Evolutionary conservation across 345 rosid species (phyloP), one percentile per base, ranked within the genome.

Genomic region (Litchi chinensis): DNA sequence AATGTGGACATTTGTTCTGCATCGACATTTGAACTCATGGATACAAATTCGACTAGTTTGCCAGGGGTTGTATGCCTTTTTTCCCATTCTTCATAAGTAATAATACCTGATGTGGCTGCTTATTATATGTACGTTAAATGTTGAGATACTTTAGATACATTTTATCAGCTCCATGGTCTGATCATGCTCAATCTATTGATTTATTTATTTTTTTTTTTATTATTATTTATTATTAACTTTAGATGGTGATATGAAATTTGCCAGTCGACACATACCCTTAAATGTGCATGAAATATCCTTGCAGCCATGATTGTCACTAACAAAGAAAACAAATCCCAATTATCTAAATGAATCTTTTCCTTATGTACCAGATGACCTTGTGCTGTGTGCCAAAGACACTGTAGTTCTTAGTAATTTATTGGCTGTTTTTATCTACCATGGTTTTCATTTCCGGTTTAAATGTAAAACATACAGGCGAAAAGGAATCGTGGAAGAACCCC

Each of bases 401-500:
- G 8, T 40, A 26, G 28, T 16, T 10, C 70, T 71, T 41, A 54
- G 2, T 46, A 24, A 57, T 68, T 54, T 13, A n/a, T 40, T 16
- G 3, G 5, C 37, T 66, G 21, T 52, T 54, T 74, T 48, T 32
- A 21, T n/a, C 9, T 52, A 40, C 32, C 71, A 11, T 62, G 32
- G 19, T 70, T 50, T 12, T 71, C 26, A 5, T 76, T 71, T 40
- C 41, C 11, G 65, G 40, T 71, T 76, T 75, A 11, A 15, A 12
- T 76, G 63, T 59, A 22, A 64, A 48, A 28, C 73, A 63, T 84
- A 77, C 85, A 91, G 95, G 95, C 95, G 52, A 91, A 86, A 80
- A 87, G 93, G 82, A 75, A 70, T 6, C 86, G 93, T 73, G 95
- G 93, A 50, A 86, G 93, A 84, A 88, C 93, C 40, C 93, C 93